Conservation (phyloP, 192 early-diverging fungal genomes). For the Jimgerdemannia lactiflua region DNA sequence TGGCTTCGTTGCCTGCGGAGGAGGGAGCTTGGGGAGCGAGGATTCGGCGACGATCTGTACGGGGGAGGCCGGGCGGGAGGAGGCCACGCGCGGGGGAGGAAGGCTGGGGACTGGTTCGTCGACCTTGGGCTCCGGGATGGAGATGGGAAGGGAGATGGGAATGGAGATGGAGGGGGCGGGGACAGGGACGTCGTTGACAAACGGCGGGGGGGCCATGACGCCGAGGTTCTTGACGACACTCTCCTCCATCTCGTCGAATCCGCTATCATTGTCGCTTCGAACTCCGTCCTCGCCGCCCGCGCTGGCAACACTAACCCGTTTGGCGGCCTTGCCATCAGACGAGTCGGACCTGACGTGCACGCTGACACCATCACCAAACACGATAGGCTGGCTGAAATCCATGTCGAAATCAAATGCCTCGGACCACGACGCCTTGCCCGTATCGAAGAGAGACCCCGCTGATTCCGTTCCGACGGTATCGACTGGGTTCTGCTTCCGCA, state of each 20-base stretch:
- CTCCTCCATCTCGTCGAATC: slow-evolving; percentile 11
- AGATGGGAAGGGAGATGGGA: slow-evolving; percentile 3
- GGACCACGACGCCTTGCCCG: slow-evolving; percentile 11
- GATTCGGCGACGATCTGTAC: not conserved
- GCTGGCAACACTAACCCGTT: not conserved
- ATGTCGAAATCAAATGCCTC: slow-evolving; percentile 13
- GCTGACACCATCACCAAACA: slow-evolving; percentile 7
- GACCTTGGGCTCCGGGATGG: not conserved
- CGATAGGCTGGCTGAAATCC: slow-evolving; percentile 16
- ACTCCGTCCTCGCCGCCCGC: slow-evolving; percentile 1
- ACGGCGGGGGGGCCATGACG: not conserved
- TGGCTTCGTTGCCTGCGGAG: not conserved
- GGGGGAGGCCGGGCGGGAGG: not conserved
- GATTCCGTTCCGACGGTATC: not conserved
- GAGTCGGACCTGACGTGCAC: not conserved
- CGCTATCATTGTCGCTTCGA: slow-evolving; percentile 15
- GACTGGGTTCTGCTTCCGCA: not conserved
- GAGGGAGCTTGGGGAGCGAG: not conserved
- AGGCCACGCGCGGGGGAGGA: not conserved
- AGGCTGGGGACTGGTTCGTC: not conserved
- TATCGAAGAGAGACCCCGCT: not conserved
- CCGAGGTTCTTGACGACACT: not conserved
- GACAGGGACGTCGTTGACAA: not conserved
- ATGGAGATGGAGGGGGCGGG: not conserved
- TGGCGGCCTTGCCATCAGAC: not conserved